phyloP scores from a whole-genome alignment of 495 filamentous ascomycete genomes.

The Lasiosphaeriaceae sp. region DNA sequence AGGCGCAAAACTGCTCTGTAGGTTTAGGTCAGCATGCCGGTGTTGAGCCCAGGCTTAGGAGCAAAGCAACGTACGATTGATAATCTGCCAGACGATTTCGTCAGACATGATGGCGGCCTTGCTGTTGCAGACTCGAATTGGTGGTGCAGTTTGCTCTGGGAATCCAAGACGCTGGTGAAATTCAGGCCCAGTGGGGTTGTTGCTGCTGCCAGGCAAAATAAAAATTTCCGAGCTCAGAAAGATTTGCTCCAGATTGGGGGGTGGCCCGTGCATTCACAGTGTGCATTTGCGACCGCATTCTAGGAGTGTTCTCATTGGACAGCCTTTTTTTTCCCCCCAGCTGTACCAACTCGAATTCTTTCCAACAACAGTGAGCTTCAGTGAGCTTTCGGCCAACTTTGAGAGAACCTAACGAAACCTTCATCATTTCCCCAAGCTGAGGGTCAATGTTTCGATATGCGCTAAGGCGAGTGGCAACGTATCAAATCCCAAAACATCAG shows the following conservation, averaged over 20 bases:
- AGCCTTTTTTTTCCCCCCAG: no score
- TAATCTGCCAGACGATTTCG: conserved; percentile 84
- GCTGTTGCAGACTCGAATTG: background rate
- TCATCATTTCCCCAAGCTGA: background rate
- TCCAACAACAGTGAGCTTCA: no score
- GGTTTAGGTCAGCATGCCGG: conserved; percentile 12
- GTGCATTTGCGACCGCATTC: background rate
- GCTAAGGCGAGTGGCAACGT: conserved; percentile 16
- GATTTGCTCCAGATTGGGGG: background rate
- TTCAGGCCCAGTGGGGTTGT: background rate
- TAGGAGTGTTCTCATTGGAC: no score
- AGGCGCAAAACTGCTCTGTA: conserved; percentile 86
- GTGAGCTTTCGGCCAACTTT: background rate
- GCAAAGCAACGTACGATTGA: conserved; percentile 26
- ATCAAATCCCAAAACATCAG: background rate
- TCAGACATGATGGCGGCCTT: conserved; percentile 54
- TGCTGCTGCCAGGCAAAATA: background rate
- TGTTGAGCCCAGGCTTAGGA: background rate
- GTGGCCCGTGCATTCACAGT: no score
- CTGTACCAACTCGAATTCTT: no score
- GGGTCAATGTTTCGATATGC: conserved; percentile 36
- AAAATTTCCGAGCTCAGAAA: background rate
- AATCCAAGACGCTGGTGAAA: background rate
- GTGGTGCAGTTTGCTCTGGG: background rate
- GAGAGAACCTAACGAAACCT: no score